Base-by-base conservation (phyloP, 345 rosid species). In the Eucalyptus grandis region DNA sequence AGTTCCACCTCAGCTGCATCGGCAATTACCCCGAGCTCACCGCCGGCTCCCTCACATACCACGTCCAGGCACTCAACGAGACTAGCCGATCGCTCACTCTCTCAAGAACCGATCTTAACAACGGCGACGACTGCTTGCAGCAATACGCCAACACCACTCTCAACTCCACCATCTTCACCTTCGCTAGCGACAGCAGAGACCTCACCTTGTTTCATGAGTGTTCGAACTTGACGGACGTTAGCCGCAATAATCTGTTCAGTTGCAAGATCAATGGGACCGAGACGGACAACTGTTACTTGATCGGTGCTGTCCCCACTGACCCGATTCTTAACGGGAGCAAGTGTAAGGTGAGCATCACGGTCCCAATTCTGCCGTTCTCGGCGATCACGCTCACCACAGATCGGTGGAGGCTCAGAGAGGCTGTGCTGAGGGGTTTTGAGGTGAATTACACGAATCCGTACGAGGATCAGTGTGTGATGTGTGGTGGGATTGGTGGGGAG, bases 151-250 rank as follows among this genome's bases (percentile, higher is more conserved):
- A 88, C 90, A 89, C 92, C 89, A 90, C 91, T 58, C 91, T 93
- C 9, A 82, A 91, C 56, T 16, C 62, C 58, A 30, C 86, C 4
- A 13, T 37, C 86, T 93, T 90, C 93, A 37, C 86, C 40, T 26
- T 81, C 16, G 72, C 5, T 9, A 7, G 89, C 50, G 27, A 49
- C 88, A 49, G 53, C 46, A 51, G 31, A 31, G 87, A 26, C 53
- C 77, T 92, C 31, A 86, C 90, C 62, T 30, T 94, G 9, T 92
- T 91, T 87, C 91, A 87, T 87, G 89, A 87, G 9, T 93, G 95
- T 89, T 34, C 80, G 22, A 27, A 72, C 54, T 4, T 11, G 10
- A 4, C 47, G 40, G 6, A 27, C 31, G 6, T 13, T 0, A 49
- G 6, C 0, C 15, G 6, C 50, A 2, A 49, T 13, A 49, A 54